Evolutionary conservation across 345 rosid species (phyloP), one percentile per base, ranked within the genome.

Genomic region (Pistacia atlantica): DNA sequence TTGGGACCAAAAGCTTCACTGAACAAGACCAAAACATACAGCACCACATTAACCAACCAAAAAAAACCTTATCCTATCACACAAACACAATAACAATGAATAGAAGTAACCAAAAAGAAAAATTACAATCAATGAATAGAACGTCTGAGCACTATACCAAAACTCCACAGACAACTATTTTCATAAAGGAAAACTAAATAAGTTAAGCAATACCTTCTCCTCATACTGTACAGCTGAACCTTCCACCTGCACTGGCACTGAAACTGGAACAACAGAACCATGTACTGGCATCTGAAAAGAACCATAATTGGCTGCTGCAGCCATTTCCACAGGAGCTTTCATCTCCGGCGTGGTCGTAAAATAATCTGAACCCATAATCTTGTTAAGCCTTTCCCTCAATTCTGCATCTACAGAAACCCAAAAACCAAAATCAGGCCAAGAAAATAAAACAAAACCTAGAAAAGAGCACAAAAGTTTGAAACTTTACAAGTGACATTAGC

Each of bases 301-400:
- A 54, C 72, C 89, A 59, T 83, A 96, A 74, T 80, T 91, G 35
- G 87, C 93, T 2, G 92, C 92, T 1, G 90, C 94, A 22, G 94
- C 97, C 72, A 91, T 86, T 74, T 92, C 99, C 20, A 89, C 97
- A 0, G 97, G 90, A 48, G 91, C 92, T 83, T 88, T 91, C 89
- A 92, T 91, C 88, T 91, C 98, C 1, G 99, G 99, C 0, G 91
- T 81, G 4, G 88, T 88, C 11, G 93, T 92, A 55, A 92, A 88
- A 75, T 96, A 96, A 77, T 96, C 93, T 2, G 93, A 96, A 56
- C 83, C 88, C 98, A 92, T 91, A 56, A 96, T 96, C 87, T 89
- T 92, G 57, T 88, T 78, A 81, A 96, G 86, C 80, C 82, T 92
- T 84, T 92, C 90, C 68, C 92, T 87, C 87, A 94, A 77, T 48